Conservation (phyloP, 2,329 filamentous ascomycete species). For the Trichoderma koningiopsis region DNA sequence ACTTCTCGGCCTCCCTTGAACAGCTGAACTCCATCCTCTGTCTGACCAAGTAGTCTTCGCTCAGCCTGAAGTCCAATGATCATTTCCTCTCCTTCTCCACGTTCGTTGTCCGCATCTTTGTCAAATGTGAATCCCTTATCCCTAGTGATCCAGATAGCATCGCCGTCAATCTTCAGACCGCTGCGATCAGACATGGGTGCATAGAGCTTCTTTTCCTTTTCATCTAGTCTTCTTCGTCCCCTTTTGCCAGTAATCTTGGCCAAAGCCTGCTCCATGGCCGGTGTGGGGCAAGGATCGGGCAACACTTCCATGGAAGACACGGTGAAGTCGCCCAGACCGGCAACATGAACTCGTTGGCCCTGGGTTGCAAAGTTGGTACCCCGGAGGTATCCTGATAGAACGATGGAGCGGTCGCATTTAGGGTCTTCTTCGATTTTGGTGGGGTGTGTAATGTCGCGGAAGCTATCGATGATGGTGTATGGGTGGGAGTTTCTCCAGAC, state of each 20-base stretch:
- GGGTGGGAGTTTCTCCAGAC: constrained; percentile 97
- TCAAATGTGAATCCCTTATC: constrained; percentile 77
- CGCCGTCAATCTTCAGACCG: constrained; percentile 92
- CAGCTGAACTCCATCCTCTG: constrained; percentile 78
- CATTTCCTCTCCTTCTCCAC: constrained; percentile 93
- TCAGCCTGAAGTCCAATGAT: constrained; percentile 88
- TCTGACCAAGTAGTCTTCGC: constrained; percentile 78
- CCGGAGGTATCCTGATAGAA: constrained; percentile 88
- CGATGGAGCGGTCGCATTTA: constrained; percentile 88
- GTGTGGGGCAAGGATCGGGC: constrained; percentile 94
- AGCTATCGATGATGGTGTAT: constrained; percentile 90
- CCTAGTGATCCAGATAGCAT: constrained; percentile 85
- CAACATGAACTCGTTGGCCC: constrained; percentile 86
- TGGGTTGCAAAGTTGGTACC: constrained; percentile 91
- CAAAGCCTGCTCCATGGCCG: constrained; percentile 82
- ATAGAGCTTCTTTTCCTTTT: constrained; percentile 95
- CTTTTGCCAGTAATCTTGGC: constrained; percentile 84
- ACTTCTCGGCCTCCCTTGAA: constrained; percentile 78
- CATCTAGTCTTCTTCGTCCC: constrained; percentile 77
- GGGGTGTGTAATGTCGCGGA: constrained; percentile 92
- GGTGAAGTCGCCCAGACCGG: constrained; percentile 86
- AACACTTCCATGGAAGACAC: constrained; percentile 82
- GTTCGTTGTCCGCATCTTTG: constrained; percentile 67
- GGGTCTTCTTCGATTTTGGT: constrained; percentile 85
- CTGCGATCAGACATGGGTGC: constrained; percentile 98